These are phyloP conservation scores for Trichophyton rubrum DNA, from an alignment of 2,329 filamentous ascomycete species.

Conservation along the genomic window DNA sequence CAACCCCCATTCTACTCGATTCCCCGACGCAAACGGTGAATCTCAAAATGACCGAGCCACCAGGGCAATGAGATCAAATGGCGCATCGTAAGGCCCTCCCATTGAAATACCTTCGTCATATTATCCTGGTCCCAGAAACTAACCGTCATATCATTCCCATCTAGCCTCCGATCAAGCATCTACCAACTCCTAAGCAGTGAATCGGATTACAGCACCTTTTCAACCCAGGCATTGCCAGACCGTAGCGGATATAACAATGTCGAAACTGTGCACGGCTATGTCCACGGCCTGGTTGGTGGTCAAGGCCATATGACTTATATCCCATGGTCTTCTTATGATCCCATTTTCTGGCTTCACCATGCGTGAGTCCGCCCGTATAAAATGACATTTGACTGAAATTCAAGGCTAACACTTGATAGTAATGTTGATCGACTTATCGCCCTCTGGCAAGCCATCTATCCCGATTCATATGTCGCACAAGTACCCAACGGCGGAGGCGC, in stretches of 20 bases:
- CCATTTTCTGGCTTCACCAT: constrained; percentile 67
- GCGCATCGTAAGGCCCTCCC: constrained; percentile 14
- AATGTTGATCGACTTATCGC: constrained; percentile 65
- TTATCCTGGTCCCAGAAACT: not conserved
- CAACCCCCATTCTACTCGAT: constrained; percentile 11
- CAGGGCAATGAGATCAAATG: constrained; percentile 13
- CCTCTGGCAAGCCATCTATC: constrained; percentile 65
- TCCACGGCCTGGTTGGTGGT: constrained; percentile 44
- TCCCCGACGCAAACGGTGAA: constrained; percentile 12
- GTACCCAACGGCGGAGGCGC: constrained; percentile 45
- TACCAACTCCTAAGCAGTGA: constrained; percentile 21
- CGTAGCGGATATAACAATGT: constrained; percentile 20
- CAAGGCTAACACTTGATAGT: constrained; percentile 17
- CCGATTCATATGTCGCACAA: constrained; percentile 51
- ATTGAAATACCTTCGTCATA: not conserved
- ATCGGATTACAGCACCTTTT: constrained; percentile 19
- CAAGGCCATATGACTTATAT: constrained; percentile 58
- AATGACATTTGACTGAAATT: not conserved
- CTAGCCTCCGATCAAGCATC: constrained; percentile 15
- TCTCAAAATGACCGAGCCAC: constrained; percentile 13
- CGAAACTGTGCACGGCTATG: constrained; percentile 36
- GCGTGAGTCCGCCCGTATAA: constrained; percentile 21
- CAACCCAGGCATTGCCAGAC: constrained; percentile 14
- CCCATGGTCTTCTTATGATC: constrained; percentile 65
- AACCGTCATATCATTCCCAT: not conserved